Evolutionary conservation across 495 filamentous ascomycete genomes (phyloP).

Genomic region (Penicillium canescens): DNA sequence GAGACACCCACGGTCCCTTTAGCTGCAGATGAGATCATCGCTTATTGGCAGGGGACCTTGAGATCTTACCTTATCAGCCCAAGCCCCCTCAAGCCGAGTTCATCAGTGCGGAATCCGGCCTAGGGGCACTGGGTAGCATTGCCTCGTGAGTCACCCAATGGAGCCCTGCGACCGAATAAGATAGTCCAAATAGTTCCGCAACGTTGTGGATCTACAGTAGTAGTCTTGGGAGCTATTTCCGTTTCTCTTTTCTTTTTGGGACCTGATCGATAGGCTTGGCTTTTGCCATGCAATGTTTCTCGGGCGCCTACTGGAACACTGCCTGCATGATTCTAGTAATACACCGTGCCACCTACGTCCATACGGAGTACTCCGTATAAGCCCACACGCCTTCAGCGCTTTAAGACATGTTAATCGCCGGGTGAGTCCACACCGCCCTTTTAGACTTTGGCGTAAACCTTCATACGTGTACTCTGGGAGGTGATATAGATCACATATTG

Average conservation of each 20-base stretch:
- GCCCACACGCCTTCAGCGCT: no score
- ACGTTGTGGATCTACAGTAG: constrained; percentile 3
- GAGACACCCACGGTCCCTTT: constrained; percentile 11
- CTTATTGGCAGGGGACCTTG: constrained; percentile 18
- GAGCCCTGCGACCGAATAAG: not conserved
- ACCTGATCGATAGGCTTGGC: not conserved
- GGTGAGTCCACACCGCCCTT: constrained; percentile 18
- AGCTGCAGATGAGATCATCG: constrained; percentile 14
- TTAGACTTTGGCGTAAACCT: not conserved
- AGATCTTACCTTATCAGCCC: constrained; percentile 15
- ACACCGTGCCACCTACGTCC: not conserved
- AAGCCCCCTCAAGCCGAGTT: constrained; percentile 12
- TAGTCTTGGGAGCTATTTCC: constrained; percentile 9
- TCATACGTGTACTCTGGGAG: constrained; percentile 2
- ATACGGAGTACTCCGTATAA: no score
- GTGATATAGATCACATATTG: constrained; percentile 5
- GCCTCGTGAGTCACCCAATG: constrained; percentile 12
- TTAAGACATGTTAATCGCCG: no score
- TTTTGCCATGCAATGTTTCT: constrained; percentile 1
- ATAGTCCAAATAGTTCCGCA: constrained; percentile 1
- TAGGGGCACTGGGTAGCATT: constrained; percentile 19
- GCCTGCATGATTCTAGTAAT: constrained; percentile 7
- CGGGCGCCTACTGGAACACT: constrained; percentile 11
- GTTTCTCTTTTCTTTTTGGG: not conserved
- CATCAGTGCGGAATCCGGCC: constrained; percentile 19